Evolutionary conservation across 2,329 filamentous ascomycete genomes (phyloP), one percentile per base, ranked within the genome.

Genomic region (Ophiostoma tasmaniense): DNA sequence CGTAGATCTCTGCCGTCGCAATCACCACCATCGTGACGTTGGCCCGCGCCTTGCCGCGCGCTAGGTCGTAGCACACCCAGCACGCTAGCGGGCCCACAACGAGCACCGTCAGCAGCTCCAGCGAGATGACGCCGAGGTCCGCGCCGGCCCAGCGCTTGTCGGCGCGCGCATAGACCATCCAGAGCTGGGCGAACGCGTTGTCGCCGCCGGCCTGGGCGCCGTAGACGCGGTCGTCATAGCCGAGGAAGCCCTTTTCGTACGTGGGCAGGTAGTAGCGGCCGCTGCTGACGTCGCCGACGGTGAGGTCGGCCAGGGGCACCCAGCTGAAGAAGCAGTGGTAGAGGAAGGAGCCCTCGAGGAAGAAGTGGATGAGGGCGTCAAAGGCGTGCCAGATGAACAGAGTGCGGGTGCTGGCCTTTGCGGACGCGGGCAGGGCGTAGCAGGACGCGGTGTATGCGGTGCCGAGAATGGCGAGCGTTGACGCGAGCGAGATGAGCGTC

Each of bases 311-410:
- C 17, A 79, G 71, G 4, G 79, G 77, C 8, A 82, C 75, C 76
- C 79, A 83, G 11, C 80, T 82, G 84, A 93, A 94, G 84, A 98
- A 96, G 82, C 92, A 96, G 80, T 96, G 92, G 83, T 93, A 97
- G 30, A 97, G 87, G 79, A 92, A 98, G 75, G 88, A 90, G 68
- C 92, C 93, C 81, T 98, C 94, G 77, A 98, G 90, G 77, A 92
- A 83, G 79, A 96, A 87, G 81, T 99, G 95, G 75, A 93, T 94
- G 61, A 97, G 85, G 39, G 92, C 92, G 78, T 97, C 93, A 80
- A 96, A 96, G 50, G 91, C 85, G 81, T 97, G 93, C 94, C 94
- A 97, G 80, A 96, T 86, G 84, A 97, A 97, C 73, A 97, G 88
- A 76, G 91, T 81, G 71, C 93, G 92, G 69, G 85, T 83, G 72